Percentiles rank a stretch among this genome's conserved stretches.
Conservation (phyloP, 768 basidiomycete species). For the Mycena olivaceomarginata region DNA sequence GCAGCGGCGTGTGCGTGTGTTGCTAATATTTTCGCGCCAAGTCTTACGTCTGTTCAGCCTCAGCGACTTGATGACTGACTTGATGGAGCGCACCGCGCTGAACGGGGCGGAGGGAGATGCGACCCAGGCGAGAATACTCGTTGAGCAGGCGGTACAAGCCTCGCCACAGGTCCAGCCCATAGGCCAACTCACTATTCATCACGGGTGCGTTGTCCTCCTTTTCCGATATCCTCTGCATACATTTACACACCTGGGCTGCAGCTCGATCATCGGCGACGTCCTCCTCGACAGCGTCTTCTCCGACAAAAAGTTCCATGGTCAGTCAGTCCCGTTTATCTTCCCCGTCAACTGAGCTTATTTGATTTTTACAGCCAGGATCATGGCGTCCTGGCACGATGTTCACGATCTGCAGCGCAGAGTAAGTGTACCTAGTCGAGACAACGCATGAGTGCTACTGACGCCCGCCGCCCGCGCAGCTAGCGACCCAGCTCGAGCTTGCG, state of each 20-base stretch:
- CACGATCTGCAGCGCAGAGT: slow-evolving; percentile 50
- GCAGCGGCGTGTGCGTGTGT: slow-evolving; percentile 52
- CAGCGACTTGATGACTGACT: slow-evolving; percentile 54
- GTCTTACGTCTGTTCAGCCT: no score
- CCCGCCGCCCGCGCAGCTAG: background rate
- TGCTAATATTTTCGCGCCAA: no score
- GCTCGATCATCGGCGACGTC: slow-evolving; percentile 58
- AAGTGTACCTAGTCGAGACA: background rate
- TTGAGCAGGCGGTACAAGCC: slow-evolving; percentile 60
- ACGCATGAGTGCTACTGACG: no score
- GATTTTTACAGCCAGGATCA: slow-evolving; percentile 60
- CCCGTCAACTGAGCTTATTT: slow-evolving; percentile 4
- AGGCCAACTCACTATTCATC: slow-evolving; percentile 59
- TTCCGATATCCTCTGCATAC: background rate
- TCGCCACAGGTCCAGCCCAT: slow-evolving; percentile 62
- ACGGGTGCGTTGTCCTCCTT: slow-evolving; percentile 55
- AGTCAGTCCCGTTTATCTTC: slow-evolving; percentile 25
- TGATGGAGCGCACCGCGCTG: slow-evolving; percentile 65
- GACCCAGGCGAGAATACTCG: slow-evolving; percentile 57
- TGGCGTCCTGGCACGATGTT: slow-evolving; percentile 58
- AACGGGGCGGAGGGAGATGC: slow-evolving; percentile 59
- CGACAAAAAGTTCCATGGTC: slow-evolving; percentile 65
- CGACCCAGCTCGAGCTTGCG: slow-evolving; percentile 7
- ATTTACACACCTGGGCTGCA: background rate
- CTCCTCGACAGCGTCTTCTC: slow-evolving; percentile 66